These are phyloP conservation scores for Lactarius sp. DNA, from an alignment of 768 basidiomycete genomes.

Conservation along the genomic window DNA sequence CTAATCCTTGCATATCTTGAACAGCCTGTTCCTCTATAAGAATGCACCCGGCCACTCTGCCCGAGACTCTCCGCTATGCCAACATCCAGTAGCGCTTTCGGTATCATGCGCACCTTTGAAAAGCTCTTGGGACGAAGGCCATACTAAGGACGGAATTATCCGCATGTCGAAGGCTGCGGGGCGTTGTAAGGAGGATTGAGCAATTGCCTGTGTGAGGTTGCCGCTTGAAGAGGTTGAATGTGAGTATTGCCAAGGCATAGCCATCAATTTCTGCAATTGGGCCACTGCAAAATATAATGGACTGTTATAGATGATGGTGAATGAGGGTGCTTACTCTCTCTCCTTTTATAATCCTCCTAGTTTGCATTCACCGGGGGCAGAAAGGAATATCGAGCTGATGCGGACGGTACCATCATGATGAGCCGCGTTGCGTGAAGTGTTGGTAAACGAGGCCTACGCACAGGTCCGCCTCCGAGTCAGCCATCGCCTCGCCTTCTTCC, in stretches of 20 bases:
- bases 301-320: conserved; percentile 4
- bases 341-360: conserved; percentile 93
- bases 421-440: conserved; percentile 74
- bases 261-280: conserved; percentile 65
- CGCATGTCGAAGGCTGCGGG: conserved; percentile 70
- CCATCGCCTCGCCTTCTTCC: conserved; percentile 73
- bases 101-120: conserved; percentile 70
- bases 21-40: conserved; percentile 62
- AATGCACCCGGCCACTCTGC: conserved; percentile 36
- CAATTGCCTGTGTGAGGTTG: conserved; percentile 56
- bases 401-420: conserved; percentile 82
- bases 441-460: conserved; percentile 61
- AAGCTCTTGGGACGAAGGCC: conserved; percentile 79
- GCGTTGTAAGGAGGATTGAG: conserved; percentile 75
- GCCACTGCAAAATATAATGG: conserved; percentile 41
- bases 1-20: conserved; percentile 78
- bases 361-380: conserved; percentile 94
- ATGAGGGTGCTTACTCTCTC: conserved; percentile 50
- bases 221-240: conserved; percentile 83
- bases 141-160: conserved; percentile 66
- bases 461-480: conserved; percentile 72
- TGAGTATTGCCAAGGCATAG: conserved; percentile 82
- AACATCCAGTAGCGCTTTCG: conserved; percentile 70
- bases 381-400: conserved; percentile 78
- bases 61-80: conserved; percentile 65